phyloP scores from a whole-genome alignment of 106 monocot species.

The Apostasia ramifera region DNA sequence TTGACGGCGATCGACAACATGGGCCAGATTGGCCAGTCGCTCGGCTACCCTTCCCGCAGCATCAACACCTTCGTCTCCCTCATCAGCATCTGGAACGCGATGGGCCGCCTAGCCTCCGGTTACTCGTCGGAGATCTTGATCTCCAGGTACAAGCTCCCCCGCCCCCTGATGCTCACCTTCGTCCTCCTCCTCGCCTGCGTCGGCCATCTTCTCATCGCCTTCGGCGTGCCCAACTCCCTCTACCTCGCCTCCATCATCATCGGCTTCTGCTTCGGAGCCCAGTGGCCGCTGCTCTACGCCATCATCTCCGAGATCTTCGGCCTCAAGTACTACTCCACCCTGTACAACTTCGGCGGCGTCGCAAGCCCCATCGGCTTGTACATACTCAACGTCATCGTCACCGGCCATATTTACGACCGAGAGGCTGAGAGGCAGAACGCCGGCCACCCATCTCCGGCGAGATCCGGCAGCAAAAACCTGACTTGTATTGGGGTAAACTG shows the following conservation, averaged over 20 bases:
- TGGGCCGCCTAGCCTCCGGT: slow-evolving; percentile 42
- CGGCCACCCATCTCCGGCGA: background rate
- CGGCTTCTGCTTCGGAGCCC: slow-evolving; percentile 63
- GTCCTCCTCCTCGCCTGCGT: slow-evolving; percentile 38
- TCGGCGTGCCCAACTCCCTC: slow-evolving; percentile 39
- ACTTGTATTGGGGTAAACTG: slow-evolving; percentile 63
- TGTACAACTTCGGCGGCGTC: slow-evolving; percentile 47
- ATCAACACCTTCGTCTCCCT: slow-evolving; percentile 60
- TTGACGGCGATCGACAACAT: slow-evolving; percentile 79
- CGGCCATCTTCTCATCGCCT: slow-evolving; percentile 56
- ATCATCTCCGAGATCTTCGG: slow-evolving; percentile 73
- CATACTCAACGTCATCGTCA: slow-evolving; percentile 48
- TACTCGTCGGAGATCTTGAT: slow-evolving; percentile 54
- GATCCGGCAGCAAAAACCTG: slow-evolving; percentile 9
- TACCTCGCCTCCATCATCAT: slow-evolving; percentile 56
- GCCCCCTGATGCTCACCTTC: slow-evolving; percentile 31
- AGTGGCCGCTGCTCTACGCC: slow-evolving; percentile 47
- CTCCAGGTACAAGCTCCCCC: slow-evolving; percentile 32
- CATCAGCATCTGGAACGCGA: slow-evolving; percentile 66
- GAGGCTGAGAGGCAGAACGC: slow-evolving; percentile 45
- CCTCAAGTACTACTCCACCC: slow-evolving; percentile 59
- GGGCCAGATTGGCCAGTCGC: slow-evolving; percentile 69
- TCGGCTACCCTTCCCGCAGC: slow-evolving; percentile 38
- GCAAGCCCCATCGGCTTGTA: slow-evolving; percentile 57
- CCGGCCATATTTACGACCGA: slow-evolving; percentile 59